phyloP scores from a whole-genome alignment of 2,329 filamentous ascomycete species.

The Fusarium sp. region DNA sequence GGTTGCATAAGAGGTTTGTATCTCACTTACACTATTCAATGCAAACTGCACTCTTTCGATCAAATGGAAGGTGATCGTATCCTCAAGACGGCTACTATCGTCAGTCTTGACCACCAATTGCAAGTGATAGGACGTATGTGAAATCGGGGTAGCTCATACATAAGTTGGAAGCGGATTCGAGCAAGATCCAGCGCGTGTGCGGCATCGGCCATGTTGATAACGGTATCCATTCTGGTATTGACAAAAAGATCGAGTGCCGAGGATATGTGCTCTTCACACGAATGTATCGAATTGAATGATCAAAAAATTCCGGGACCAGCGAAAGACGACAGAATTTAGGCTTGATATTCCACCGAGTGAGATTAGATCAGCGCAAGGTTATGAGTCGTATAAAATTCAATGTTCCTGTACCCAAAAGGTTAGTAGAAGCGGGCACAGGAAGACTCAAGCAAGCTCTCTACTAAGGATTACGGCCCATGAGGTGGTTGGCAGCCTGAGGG shows the following conservation, averaged over 20 bases:
- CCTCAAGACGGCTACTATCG: slow-evolving; percentile 85
- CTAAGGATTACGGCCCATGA: slow-evolving; percentile 4
- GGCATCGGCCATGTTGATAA: slow-evolving; percentile 88
- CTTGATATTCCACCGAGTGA: background rate
- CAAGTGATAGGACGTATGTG: background rate
- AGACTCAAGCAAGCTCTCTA: slow-evolving; percentile 3
- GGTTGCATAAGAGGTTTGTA: slow-evolving; percentile 25
- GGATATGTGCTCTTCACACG: background rate
- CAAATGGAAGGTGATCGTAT: slow-evolving; percentile 96
- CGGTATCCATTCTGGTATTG: slow-evolving; percentile 78
- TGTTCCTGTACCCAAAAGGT: slow-evolving; percentile 8
- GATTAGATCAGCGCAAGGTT: slow-evolving; percentile 6
- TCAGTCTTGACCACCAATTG: slow-evolving; percentile 20
- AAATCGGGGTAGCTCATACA: slow-evolving; percentile 67
- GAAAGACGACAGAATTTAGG: background rate
- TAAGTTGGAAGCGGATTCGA: slow-evolving; percentile 93
- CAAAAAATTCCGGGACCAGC: background rate
- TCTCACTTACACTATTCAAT: slow-evolving; percentile 71
- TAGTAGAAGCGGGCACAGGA: slow-evolving; percentile 19
- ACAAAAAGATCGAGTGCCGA: slow-evolving; percentile 11
- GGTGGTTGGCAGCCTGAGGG: background rate
- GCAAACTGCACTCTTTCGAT: slow-evolving; percentile 99
- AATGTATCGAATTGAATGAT: background rate
- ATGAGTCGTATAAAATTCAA: slow-evolving; percentile 26
- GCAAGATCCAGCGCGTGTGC: slow-evolving; percentile 88